Conservation (phyloP, 192 early-diverging fungal species). For the Oehlia diaphana region DNA sequence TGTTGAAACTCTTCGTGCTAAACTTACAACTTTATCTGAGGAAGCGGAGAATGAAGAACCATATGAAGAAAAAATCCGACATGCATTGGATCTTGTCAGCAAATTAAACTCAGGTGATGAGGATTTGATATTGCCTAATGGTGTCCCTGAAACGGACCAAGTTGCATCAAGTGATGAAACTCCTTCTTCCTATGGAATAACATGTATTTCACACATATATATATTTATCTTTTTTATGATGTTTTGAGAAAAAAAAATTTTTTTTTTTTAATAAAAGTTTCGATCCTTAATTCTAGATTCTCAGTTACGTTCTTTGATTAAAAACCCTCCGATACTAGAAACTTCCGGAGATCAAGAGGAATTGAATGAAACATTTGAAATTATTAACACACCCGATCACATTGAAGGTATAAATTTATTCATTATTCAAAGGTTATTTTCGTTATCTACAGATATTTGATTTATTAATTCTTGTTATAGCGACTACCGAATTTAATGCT, state of each 20-base stretch:
- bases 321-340: slow-evolving; percentile 25
- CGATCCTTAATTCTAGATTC: slow-evolving; percentile 10
- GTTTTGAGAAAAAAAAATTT: not conserved
- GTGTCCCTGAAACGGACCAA: not conserved
- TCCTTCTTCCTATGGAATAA: not conserved
- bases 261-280: not conserved
- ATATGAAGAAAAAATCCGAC: not conserved
- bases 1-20: slow-evolving; percentile 1
- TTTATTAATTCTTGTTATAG: not conserved
- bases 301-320: not conserved
- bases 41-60: slow-evolving; percentile 4
- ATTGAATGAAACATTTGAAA: not conserved
- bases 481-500: not conserved
- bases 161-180: not conserved
- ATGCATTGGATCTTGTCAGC: not conserved
- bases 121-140: not conserved
- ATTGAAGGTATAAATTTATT: not conserved
- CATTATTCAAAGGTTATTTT: no score
- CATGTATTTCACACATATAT: not conserved
- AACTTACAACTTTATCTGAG: not conserved
- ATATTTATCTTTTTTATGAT: no score
- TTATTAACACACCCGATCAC: not conserved
- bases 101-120: slow-evolving; percentile 22
- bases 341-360: not conserved
- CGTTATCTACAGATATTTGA: no score